phyloP scores from a whole-genome alignment of 768 basidiomycete genomes.

The Tulasnella sp. region DNA sequence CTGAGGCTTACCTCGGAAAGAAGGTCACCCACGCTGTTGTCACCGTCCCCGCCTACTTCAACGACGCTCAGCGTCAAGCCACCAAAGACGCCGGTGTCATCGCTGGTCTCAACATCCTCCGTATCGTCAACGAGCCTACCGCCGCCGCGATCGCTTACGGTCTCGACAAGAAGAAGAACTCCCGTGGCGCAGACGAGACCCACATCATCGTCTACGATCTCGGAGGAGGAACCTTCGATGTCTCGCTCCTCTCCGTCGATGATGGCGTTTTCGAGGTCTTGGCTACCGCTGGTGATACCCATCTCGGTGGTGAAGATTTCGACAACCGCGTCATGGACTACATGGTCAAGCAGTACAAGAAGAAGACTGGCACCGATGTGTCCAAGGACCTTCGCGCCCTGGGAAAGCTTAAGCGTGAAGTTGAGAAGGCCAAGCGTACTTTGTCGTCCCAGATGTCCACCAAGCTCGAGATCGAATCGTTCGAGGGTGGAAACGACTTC shows the following conservation, averaged over 20 bases:
- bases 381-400: slow-evolving; percentile 68
- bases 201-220: slow-evolving; percentile 98
- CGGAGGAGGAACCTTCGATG: slow-evolving; percentile 98
- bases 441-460: slow-evolving; percentile 82
- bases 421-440: slow-evolving; percentile 92
- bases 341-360: slow-evolving; percentile 83
- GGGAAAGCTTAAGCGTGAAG: slow-evolving; percentile 86
- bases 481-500: slow-evolving; percentile 94
- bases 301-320: slow-evolving; percentile 93
- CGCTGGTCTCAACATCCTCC: slow-evolving; percentile 86
- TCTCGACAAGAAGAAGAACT: slow-evolving; percentile 84
- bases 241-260: slow-evolving; percentile 89
- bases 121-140: slow-evolving; percentile 97
- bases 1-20: slow-evolving; percentile 92
- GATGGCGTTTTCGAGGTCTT: slow-evolving; percentile 87
- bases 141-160: slow-evolving; percentile 97
- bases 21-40: slow-evolving; percentile 96
- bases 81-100: slow-evolving; percentile 97
- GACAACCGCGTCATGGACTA: slow-evolving; percentile 88
- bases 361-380: slow-evolving; percentile 81
- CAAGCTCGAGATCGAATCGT: slow-evolving; percentile 88
- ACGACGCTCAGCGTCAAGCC: slow-evolving; percentile 97
- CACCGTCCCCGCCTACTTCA: slow-evolving; percentile 98
- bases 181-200: slow-evolving; percentile 39
- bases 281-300: slow-evolving; percentile 88